Base-by-base conservation (phyloP, 495 filamentous ascomycete species). In the Penicillium subrubescens region DNA sequence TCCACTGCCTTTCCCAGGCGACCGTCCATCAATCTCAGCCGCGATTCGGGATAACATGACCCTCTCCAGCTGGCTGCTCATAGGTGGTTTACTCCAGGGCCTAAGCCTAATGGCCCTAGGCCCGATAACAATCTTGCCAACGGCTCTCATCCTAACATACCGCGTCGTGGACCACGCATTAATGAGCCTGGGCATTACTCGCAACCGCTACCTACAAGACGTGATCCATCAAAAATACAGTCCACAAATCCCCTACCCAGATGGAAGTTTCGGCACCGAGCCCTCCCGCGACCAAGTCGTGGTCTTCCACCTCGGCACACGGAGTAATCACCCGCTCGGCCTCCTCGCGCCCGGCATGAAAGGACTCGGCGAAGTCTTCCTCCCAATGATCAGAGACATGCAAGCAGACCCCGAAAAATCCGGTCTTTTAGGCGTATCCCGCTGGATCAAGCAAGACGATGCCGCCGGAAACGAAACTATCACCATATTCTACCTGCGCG, bases 401-500 rank as follows among this genome's bases (percentile, higher is more conserved):
- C 66, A 8, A 53, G 70, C 54, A 59, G 64, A 69, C 53, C 53
- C 53, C 0, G 31, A 37, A 4, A 19, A 34, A 37, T 19, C 34
- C 8, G 53, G 53, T 2, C 53, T 56, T 10, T 19, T 56, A 25
- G 53, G 53, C 3, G 37, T 19, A 25, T 34, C 53, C 3, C 31
- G 34, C 12, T 56, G 15, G 61, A 21, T 67, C 0, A 67, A 65
- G 7, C 54, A 60, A 27, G 72, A 67, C 17, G 63, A 67, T 25
- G 51, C 61, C 5, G 71, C 69, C 0, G 65, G 65, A 8, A 78
- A 80, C 60, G 79, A 83, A 61, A 23, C 73, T 10, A 69, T 84
- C 58, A 55, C 57, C 0, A 52, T 83, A 1, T 75, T 76, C 59
- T 88, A 88, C 71, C 83, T 86, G 63, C 75, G 76, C 12, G 62